Conservation (phyloP, 306 rosid genomes). For the Cicer pinnatifidum region DNA sequence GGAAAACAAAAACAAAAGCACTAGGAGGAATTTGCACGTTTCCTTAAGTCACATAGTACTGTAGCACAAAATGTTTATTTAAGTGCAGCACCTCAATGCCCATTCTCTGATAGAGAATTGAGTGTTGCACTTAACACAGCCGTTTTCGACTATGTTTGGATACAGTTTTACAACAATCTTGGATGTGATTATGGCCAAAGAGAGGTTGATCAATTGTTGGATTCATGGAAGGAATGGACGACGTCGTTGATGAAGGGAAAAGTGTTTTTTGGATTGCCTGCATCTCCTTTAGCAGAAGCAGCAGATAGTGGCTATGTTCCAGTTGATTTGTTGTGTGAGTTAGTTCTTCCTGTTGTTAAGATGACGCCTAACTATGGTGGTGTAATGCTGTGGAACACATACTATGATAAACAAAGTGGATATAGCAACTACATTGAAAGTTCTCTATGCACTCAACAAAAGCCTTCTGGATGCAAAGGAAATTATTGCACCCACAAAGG, state of each 20-base stretch:
- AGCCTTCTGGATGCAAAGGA: neutral
- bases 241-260: constrained; percentile 15
- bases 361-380: constrained; percentile 61
- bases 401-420: constrained; percentile 51
- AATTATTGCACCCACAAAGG: constrained; percentile 36
- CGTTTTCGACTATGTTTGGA: constrained; percentile 58
- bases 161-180: constrained; percentile 58
- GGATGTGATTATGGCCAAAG: constrained; percentile 54
- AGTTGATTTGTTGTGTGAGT: constrained; percentile 42
- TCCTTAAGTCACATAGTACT: constrained; percentile 43
- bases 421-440: constrained; percentile 49
- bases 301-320: constrained; percentile 59
- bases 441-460: constrained; percentile 36
- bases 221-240: constrained; percentile 61
- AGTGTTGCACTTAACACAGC: constrained; percentile 44
- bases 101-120: constrained; percentile 51
- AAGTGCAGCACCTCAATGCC: constrained; percentile 65
- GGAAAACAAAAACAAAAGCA: constrained; percentile 1
- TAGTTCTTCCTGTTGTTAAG: constrained; percentile 56
- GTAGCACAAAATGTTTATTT: constrained; percentile 43
- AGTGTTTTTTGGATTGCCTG: constrained; percentile 61
- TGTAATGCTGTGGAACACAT: constrained; percentile 63
- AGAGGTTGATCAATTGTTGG: constrained; percentile 34
- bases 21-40: constrained; percentile 38
- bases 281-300: constrained; percentile 40